phyloP scores from a whole-genome alignment of 345 rosid species.

The Raphanus sativus region DNA sequence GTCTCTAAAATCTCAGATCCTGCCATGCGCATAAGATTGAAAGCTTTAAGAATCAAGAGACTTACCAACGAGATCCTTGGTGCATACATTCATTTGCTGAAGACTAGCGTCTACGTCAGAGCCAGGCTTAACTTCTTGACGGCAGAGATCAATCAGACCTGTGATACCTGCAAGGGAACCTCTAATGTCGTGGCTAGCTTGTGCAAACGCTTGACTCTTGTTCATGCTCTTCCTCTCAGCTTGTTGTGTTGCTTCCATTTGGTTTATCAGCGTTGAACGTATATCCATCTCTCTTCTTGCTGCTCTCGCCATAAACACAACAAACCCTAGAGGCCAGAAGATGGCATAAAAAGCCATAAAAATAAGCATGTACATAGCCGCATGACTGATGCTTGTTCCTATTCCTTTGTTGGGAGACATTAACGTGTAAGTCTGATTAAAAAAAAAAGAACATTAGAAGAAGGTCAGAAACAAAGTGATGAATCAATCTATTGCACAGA shows the following conservation, averaged over 20 bases:
- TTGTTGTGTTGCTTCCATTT: constrained; percentile 78
- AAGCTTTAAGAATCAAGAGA: background rate
- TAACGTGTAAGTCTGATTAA: constrained; percentile 53
- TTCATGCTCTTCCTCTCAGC: constrained; percentile 75
- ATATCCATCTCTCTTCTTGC: constrained; percentile 51
- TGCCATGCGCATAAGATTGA: background rate
- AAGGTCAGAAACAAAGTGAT: background rate
- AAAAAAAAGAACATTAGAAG: background rate
- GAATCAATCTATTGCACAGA: background rate
- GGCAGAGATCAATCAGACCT: constrained; percentile 54
- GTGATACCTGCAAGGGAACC: constrained; percentile 61
- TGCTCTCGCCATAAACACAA: constrained; percentile 42
- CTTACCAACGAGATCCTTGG: constrained; percentile 62
- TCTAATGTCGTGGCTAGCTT: constrained; percentile 85
- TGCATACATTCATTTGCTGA: constrained; percentile 50
- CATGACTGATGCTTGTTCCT: constrained; percentile 15
- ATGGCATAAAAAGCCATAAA: constrained; percentile 34
- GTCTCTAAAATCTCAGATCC: too few relatives aligned
- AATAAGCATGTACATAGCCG: constrained; percentile 8
- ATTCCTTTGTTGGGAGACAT: constrained; percentile 42
- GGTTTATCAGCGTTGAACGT: constrained; percentile 54
- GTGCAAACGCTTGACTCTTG: constrained; percentile 69
- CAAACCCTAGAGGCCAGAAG: constrained; percentile 37
- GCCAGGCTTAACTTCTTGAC: constrained; percentile 43
- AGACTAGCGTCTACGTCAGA: constrained; percentile 50